Percentiles rank a stretch among this genome's conserved stretches.
Conservation (phyloP, 78 protist species). For the Cyanophora paradoxa region DNA sequence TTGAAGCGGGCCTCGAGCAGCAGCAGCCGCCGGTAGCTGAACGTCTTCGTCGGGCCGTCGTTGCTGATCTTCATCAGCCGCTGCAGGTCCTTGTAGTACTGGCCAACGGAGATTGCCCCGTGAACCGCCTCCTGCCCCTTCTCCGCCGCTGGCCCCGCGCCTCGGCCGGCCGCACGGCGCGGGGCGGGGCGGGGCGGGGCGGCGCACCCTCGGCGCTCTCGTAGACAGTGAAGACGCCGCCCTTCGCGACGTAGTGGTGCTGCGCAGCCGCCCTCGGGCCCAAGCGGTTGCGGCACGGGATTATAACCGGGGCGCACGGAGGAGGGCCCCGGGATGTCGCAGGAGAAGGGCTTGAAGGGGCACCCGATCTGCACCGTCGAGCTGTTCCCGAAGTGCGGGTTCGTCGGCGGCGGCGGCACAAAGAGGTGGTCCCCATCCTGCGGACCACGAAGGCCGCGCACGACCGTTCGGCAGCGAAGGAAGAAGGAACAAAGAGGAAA, state of each 20-base stretch:
- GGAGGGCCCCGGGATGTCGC: too few relatives aligned
- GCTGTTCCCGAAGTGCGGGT: neutral
- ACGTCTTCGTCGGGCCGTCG: neutral
- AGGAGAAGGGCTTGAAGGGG: too few relatives aligned
- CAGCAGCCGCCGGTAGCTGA: slow-evolving; percentile 17
- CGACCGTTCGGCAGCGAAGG: neutral
- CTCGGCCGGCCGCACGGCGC: too few relatives aligned
- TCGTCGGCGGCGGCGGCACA: neutral
- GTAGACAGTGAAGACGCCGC: neutral
- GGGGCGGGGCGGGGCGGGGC: too few relatives aligned
- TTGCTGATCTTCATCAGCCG: neutral
- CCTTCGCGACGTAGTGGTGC: neutral
- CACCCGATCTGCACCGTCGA: too few relatives aligned
- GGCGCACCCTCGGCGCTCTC: neutral
- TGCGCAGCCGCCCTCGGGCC: too few relatives aligned
- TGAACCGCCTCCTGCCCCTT: neutral
- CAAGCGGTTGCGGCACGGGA: too few relatives aligned
- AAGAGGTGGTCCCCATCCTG: too few relatives aligned
- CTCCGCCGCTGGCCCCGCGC: too few relatives aligned
- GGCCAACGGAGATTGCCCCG: neutral
- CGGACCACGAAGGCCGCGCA: neutral
- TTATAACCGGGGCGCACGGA: too few relatives aligned
- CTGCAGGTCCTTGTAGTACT: neutral
- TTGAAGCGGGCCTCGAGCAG: slow-evolving; percentile 10
- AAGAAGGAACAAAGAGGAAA: too few relatives aligned